Percentiles rank a stretch among this genome's conserved stretches.
Evolutionary conservation across 768 basidiomycete genomes (phyloP).

Genomic region (Leccinum arenicola): DNA sequence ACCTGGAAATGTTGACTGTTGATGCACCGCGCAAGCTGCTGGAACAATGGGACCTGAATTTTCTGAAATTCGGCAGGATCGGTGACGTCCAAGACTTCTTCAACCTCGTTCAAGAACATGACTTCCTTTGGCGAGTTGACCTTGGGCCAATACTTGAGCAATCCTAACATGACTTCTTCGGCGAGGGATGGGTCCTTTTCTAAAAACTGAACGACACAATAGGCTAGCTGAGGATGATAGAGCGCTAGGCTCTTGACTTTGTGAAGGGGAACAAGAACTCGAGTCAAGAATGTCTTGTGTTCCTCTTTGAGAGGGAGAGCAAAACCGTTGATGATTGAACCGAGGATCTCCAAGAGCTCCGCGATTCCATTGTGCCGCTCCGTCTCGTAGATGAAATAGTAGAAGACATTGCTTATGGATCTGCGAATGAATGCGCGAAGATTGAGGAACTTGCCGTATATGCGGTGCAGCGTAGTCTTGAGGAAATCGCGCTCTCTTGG

Average conservation of each 20-base stretch:
- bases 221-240: slow-evolving; percentile 98
- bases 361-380: slow-evolving; percentile 99
- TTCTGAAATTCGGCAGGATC: slow-evolving; percentile 96
- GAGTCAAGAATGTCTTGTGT: slow-evolving; percentile 96
- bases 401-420: slow-evolving; percentile 99
- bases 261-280: slow-evolving; percentile 92
- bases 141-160: slow-evolving; percentile 99
- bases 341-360: slow-evolving; percentile 95
- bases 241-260: slow-evolving; percentile 97
- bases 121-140: slow-evolving; percentile 99
- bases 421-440: slow-evolving; percentile 97
- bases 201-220: slow-evolving; percentile 98
- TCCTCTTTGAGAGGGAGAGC: slow-evolving; percentile 97
- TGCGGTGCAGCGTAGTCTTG: slow-evolving; percentile 97
- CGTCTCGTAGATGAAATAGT: slow-evolving; percentile 98
- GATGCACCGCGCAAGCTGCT: slow-evolving; percentile 94
- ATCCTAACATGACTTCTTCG: slow-evolving; percentile 92
- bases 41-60: slow-evolving; percentile 89
- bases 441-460: slow-evolving; percentile 99
- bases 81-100: slow-evolving; percentile 97
- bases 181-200: slow-evolving; percentile 93
- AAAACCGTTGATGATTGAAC: slow-evolving; percentile 99
- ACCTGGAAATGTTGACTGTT: slow-evolving; percentile 99
- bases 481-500: slow-evolving; percentile 98
- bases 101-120: slow-evolving; percentile 99